Evolutionary conservation across 345 rosid species (phyloP), one percentile per base, ranked within the genome.

Genomic region (Orychophragmus violaceus): DNA sequence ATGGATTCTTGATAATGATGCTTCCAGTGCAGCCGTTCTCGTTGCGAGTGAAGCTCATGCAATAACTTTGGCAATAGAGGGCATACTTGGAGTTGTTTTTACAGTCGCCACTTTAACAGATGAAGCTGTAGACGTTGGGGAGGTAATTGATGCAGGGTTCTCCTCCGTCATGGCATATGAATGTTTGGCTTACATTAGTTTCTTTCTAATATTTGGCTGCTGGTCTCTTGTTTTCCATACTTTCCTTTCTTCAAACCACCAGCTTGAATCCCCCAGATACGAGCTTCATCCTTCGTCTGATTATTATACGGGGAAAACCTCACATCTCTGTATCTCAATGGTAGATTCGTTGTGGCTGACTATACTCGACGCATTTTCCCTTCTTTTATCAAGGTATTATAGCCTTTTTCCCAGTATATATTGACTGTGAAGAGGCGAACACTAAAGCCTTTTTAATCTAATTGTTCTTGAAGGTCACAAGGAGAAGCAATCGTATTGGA

Each of bases 1-100:
- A 74, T 94, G 99, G 99, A 94, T 84, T 63, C 96, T 94, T 66
- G 97, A 94, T 70, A 87, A 90, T 80, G 99, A 94, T 79, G 97
- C 96, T 68, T 85, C 99, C 62, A 94, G 87, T 82, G 85, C 93
- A 64, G 85, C 97, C 14, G 99, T 94, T 70, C 76, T 94, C 75
- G 95, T 88, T 83, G 99, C 97, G n/a, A 90, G 97, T 79, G 99
- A 94, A 83, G 99, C 97, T 62, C 98, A 93, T 82, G 91, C 97
- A 64, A 85, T 93, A 73, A 85, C 87, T 65, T 76, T 93, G 84
- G 97, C 97, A 71, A 85, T 88, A 79, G 97, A 90, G 81, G 97
- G 97, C 63, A 76, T 94, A 62, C 74, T 88, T 76, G 98, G 97
- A 69, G 97, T 88, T 69, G 85, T 88, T 42, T 94, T 90, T 66